A percentile compares a stretch with the other conserved stretches of the same genome.
Conservation (phyloP, 2,329 filamentous ascomycete genomes). For the Fusarium redolens region DNA sequence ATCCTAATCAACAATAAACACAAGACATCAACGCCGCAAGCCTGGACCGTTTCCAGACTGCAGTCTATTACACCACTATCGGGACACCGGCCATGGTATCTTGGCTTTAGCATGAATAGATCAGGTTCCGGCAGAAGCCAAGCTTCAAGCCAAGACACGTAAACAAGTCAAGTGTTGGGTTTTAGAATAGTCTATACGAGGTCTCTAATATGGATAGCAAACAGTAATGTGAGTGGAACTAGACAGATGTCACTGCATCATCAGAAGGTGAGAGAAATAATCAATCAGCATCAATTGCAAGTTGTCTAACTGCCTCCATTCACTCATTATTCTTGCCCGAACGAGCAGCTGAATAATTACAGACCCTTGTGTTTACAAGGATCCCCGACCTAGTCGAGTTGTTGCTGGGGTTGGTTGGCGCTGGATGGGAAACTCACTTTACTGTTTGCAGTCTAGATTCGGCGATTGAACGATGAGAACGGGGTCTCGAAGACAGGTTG, state of each 20-base stretch:
- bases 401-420: conserved; percentile 15
- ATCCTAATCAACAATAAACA: conserved; percentile 19
- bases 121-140: conserved; percentile 21
- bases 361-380: conserved; percentile 30
- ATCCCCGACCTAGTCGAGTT: conserved; percentile 5
- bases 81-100: conserved; percentile 22
- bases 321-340: conserved; percentile 20
- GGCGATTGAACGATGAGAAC: conserved; percentile 9
- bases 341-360: conserved; percentile 26
- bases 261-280: neutral
- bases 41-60: conserved; percentile 24
- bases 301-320: neutral
- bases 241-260: neutral
- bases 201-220: neutral
- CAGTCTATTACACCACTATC: conserved; percentile 35
- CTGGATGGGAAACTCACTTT: conserved; percentile 15
- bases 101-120: conserved; percentile 27
- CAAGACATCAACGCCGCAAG: conserved; percentile 15
- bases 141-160: conserved; percentile 24
- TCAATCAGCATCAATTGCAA: neutral
- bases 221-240: neutral
- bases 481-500: conserved; percentile 5
- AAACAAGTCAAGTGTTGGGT: neutral
- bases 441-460: conserved; percentile 23
- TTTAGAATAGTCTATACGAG: conserved; percentile 1